Evolutionary conservation across 345 rosid species (phyloP).

Genomic region (Brassica cretica): DNA sequence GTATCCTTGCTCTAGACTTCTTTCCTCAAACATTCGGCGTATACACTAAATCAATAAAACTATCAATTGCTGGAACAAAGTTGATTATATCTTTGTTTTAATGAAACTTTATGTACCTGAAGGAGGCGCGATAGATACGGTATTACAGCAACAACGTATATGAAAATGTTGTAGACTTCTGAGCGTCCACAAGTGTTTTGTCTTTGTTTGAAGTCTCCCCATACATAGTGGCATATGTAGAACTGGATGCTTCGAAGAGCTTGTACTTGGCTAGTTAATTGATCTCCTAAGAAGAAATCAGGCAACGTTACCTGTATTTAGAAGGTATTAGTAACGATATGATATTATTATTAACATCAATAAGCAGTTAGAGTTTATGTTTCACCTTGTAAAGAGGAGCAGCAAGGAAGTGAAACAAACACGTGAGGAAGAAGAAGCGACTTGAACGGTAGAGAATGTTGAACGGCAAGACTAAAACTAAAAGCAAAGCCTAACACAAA

Average conservation of each 20-base stretch:
- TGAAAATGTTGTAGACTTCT: conserved; percentile 39
- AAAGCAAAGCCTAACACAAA: conserved; percentile 50
- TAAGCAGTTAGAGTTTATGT: conserved; percentile 16
- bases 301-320: conserved; percentile 59
- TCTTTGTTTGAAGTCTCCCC: conserved; percentile 57
- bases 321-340: conserved; percentile 20
- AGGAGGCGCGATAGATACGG: conserved; percentile 66
- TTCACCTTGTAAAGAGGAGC: conserved; percentile 44
- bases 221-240: conserved; percentile 57
- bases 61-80: background rate
- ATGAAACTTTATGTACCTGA: conserved; percentile 48
- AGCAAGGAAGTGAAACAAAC: conserved; percentile 40
- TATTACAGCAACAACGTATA: conserved; percentile 47
- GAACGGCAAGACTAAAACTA: conserved; percentile 50
- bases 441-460: conserved; percentile 46
- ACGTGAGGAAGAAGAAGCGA: conserved; percentile 43
- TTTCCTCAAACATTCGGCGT: conserved; percentile 59
- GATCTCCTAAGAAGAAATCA: conserved; percentile 67
- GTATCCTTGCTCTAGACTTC: conserved; percentile 44
- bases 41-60: conserved; percentile 45
- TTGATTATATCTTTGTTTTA: background rate
- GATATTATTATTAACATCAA: background rate
- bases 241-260: conserved; percentile 56
- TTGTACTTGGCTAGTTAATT: conserved; percentile 69
- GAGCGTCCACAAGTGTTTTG: conserved; percentile 40